phyloP scores from a whole-genome alignment of 2,329 filamentous ascomycete genomes.

The Paecilomyces fulvus region DNA sequence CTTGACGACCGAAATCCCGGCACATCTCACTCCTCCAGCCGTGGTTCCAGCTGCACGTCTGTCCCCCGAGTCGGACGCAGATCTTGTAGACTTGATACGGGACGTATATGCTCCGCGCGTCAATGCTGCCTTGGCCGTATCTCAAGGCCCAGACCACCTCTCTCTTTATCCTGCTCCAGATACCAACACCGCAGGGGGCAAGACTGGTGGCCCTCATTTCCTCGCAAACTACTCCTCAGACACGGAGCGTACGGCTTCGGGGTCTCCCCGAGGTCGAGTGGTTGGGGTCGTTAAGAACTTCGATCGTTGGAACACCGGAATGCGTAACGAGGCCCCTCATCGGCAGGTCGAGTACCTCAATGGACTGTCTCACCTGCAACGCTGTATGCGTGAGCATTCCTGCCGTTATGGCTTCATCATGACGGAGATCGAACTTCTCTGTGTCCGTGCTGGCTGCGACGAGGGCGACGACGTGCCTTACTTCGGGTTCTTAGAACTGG shows the following conservation, averaged over 20 bases:
- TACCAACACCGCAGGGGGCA: constrained; percentile 25
- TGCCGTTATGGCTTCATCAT: constrained; percentile 95
- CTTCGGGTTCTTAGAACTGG: constrained; percentile 82
- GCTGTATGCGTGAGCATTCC: constrained; percentile 85
- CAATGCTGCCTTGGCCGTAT: constrained; percentile 72
- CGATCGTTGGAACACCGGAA: constrained; percentile 89
- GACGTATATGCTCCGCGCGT: constrained; percentile 77
- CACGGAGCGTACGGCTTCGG: constrained; percentile 39
- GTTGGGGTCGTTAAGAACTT: constrained; percentile 86
- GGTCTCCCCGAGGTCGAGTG: constrained; percentile 52
- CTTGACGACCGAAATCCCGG: constrained; percentile 57
- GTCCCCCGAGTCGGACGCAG: constrained; percentile 68
- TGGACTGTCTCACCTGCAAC: constrained; percentile 76
- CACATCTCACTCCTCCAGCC: constrained; percentile 29
- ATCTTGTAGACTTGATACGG: constrained; percentile 66
- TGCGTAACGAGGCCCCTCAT: constrained; percentile 76
- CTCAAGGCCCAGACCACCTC: constrained; percentile 57
- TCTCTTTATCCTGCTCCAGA: constrained; percentile 34
- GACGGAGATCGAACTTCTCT: constrained; percentile 88
- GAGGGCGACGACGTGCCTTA: constrained; percentile 57
- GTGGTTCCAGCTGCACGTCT: constrained; percentile 41
- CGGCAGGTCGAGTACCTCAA: constrained; percentile 84
- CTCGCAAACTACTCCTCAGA: constrained; percentile 47
- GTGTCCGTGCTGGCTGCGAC: constrained; percentile 68
- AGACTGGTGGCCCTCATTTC: constrained; percentile 42